A percentile compares a stretch with the other conserved stretches of the same genome.
These are phyloP conservation scores for Zygnema circumcarinatum DNA, from an alignment of 139 green algal species.

Conservation along the genomic window DNA sequence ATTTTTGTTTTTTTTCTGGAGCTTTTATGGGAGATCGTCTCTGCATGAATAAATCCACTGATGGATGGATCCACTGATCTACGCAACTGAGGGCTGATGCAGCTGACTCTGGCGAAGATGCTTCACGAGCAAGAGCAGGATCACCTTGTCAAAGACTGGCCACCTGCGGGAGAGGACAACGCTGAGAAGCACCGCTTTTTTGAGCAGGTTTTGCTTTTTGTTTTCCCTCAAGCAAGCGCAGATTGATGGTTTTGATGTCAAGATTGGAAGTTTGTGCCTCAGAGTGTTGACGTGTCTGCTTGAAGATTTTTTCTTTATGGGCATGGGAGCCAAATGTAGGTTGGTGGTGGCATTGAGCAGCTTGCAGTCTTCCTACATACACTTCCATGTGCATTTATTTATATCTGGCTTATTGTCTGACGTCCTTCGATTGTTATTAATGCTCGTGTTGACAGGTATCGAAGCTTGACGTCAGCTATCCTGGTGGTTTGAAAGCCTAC, in stretches of 20 bases:
- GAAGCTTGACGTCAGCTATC: slow-evolving; percentile 79
- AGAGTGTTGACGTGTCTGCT: background rate
- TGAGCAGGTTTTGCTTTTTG: slow-evolving; percentile 45
- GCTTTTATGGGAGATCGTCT: too few relatives aligned
- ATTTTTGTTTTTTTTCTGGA: too few relatives aligned
- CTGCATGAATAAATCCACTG: too few relatives aligned
- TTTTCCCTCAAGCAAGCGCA: background rate
- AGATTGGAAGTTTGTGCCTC: background rate
- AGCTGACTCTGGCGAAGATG: slow-evolving; percentile 44
- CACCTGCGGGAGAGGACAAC: slow-evolving; percentile 64
- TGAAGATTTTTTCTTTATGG: background rate
- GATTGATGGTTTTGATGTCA: background rate
- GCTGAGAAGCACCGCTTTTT: slow-evolving; percentile 55
- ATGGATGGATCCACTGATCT: too few relatives aligned
- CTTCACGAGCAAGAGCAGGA: slow-evolving; percentile 64
- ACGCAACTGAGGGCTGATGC: too few relatives aligned
- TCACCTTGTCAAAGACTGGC: slow-evolving; percentile 83
- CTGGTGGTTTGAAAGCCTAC: slow-evolving; percentile 84
- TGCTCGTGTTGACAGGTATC: slow-evolving; percentile 73
- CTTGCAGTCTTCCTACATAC: too few relatives aligned
- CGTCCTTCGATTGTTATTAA: too few relatives aligned
- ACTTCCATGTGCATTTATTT: too few relatives aligned
- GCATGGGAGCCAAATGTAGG: background rate
- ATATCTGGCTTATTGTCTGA: too few relatives aligned
- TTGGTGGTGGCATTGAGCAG: too few relatives aligned